Base-by-base conservation (phyloP, 257 asterid species). In the Solanum stenotomum region DNA sequence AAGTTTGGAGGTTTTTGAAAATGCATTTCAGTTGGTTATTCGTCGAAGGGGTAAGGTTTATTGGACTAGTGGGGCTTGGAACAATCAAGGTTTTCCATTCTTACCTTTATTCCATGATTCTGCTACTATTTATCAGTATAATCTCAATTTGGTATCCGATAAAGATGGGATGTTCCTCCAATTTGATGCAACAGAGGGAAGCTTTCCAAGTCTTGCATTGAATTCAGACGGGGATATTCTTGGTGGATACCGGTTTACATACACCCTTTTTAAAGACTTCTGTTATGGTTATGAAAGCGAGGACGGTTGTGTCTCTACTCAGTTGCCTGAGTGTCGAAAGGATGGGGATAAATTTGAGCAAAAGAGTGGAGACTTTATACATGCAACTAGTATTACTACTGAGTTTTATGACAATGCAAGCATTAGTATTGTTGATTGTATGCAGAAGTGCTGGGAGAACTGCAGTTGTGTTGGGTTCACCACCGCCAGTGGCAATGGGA, bases 251-350 rank as follows among this genome's bases (percentile, higher is more conserved):
- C 25, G 56, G 3, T 46, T 29, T 75, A 12, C 7, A 75, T 76
- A 22, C 33, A 4, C 22, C 33, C 83, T 38, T 37, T 76, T 23
- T 76, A 3, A 76, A 23, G 49, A 76, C 31, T 76, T 76, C 20
- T 76, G 83, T 23, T 76, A 37, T 76, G 83, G 83, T 37, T 76
- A 76, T 76, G 83, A 37, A 76, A 76, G 33, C 2, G 11, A 65
- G 13, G 35, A 89, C 49, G 91, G 92, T 10, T 90, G 92, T 68
- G 27, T 10, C 10, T 31, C 59, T 84, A 76, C 7, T 31, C 52
- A 15, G 1, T 56, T 89, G 71, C 91, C 90, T 52, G 61, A 8
- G 27, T 90, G 89, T 70, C 74, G 89, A n/a, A 56, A 87, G 59
- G 61, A 29, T 20, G 67, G 14, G 34, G 87, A 87, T 16, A 77